phyloP scores from a whole-genome alignment of 148 eudicot species.

The Rhododendron ferrugineum region DNA sequence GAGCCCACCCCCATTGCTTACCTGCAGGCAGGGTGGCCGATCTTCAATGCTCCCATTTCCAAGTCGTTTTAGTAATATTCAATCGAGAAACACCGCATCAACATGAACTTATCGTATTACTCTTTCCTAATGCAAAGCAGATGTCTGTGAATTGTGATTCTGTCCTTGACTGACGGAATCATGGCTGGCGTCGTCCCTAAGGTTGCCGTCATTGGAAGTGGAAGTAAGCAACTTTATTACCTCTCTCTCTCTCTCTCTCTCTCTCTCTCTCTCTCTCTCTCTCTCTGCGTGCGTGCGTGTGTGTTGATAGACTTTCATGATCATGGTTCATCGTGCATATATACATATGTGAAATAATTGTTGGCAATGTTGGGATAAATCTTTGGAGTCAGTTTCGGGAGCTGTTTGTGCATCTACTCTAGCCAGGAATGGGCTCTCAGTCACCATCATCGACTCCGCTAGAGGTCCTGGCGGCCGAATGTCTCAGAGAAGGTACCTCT shows the following conservation, averaged over 20 bases:
- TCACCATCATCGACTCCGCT: conserved; percentile 77
- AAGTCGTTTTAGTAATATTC: not conserved
- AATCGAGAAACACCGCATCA: not conserved
- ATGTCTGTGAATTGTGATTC: not conserved
- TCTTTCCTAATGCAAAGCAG: not conserved
- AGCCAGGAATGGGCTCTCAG: conserved; percentile 71
- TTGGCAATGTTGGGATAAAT: not conserved
- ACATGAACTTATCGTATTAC: too few relatives aligned
- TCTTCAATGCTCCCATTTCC: not conserved
- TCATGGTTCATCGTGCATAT: not conserved
- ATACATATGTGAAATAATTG: not conserved
- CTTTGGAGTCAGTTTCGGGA: conserved; percentile 61
- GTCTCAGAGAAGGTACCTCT: conserved; percentile 82
- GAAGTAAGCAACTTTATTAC: conserved; percentile 48
- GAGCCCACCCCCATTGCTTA: not conserved
- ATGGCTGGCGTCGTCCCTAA: conserved; percentile 54
- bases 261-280: not conserved
- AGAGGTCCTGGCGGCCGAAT: conserved; percentile 98
- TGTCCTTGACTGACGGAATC: not conserved
- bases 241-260: not conserved
- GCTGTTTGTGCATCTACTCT: conserved; percentile 88
- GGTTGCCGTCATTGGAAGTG: conserved; percentile 82
- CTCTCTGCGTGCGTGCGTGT: not conserved
- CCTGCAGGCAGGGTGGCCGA: not conserved
- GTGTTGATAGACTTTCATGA: not conserved